Base-by-base conservation (phyloP, 1,284 basidiomycete species). In the Irpex sp. region DNA sequence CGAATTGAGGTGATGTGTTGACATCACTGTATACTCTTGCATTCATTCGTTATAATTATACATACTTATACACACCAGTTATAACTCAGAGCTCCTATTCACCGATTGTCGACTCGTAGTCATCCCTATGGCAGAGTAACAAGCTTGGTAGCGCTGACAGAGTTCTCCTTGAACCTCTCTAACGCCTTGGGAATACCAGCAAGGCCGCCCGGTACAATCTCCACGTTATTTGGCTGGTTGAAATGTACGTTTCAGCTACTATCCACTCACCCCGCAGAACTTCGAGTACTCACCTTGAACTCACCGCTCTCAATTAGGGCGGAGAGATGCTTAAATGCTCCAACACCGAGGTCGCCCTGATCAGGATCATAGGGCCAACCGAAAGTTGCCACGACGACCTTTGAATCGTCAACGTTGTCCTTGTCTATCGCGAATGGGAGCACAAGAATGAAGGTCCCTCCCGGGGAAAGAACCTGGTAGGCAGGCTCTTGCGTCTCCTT, bases 61-160 rank as follows among this genome's bases (percentile, higher is more conserved):
- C 31, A 33, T 33, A 33, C 31, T 33, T 33, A 33, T 6, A 33
- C 31, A 6, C 31, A 33, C 31, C 31, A 33, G 31, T 33, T 33
- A 33, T 33, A 33, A 33, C 31, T 26, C 26, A 26, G 26, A 26
- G 26, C 26, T 26, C 26, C 26, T 33, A 33, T 33, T 7, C 31
- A 33, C 31, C 31, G 31, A 7, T 33, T 33, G 31, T 33, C 31
- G 31, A 33, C 31, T 33, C 31, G 26, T 26, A 26, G 58, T 1
- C 71, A 73, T 63, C 72, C 73, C 31, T 68, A 68, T n/a, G 74
- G 74, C 21, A 58, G 69, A 0, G 66, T 70, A 39, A 75, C 69
- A 1, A 75, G 66, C 63, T 76, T 76, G 37, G 53, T 54, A 0
- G 67, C 74, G 55, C 70, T 72, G 36, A 76, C 72, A 60, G 69